These are phyloP conservation scores for Mortierella sp. DNA, from an alignment of 371 early-diverging fungal species.

Conservation along the genomic window DNA sequence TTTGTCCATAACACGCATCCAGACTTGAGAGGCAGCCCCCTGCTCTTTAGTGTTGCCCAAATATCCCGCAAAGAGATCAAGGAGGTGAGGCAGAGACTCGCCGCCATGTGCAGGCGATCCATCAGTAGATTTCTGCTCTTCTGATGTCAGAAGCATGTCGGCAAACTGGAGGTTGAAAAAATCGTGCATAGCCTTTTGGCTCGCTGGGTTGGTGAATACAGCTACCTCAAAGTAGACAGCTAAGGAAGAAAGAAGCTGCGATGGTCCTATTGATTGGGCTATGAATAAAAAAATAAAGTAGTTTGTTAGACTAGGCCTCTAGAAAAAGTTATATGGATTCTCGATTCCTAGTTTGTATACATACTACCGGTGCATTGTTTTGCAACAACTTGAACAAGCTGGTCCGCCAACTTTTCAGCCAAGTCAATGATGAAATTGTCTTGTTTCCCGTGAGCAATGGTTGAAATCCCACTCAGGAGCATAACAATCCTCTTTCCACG, in stretches of 20 bases:
- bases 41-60: constrained; percentile 39
- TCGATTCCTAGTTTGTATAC: neutral
- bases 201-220: constrained; percentile 55
- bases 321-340: neutral
- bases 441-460: constrained; percentile 33
- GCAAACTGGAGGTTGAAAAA: constrained; percentile 52
- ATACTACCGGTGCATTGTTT: constrained; percentile 50
- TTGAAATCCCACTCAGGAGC: constrained; percentile 30
- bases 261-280: constrained; percentile 54
- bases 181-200: constrained; percentile 49
- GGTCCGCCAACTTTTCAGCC: constrained; percentile 44
- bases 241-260: constrained; percentile 52
- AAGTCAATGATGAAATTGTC: constrained; percentile 20
- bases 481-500: constrained; percentile 40
- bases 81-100: constrained; percentile 41
- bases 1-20: constrained; percentile 47
- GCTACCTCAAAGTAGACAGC: constrained; percentile 60
- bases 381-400: constrained; percentile 51
- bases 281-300: neutral
- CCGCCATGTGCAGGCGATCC: neutral
- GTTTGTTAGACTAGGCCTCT: too few species aligned
- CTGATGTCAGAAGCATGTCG: constrained; percentile 48
- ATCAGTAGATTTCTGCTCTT: constrained; percentile 19
- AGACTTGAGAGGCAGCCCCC: constrained; percentile 21
- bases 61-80: constrained; percentile 51